Conservation (phyloP, 805 yeast species). For the Candida glaebosa region DNA sequence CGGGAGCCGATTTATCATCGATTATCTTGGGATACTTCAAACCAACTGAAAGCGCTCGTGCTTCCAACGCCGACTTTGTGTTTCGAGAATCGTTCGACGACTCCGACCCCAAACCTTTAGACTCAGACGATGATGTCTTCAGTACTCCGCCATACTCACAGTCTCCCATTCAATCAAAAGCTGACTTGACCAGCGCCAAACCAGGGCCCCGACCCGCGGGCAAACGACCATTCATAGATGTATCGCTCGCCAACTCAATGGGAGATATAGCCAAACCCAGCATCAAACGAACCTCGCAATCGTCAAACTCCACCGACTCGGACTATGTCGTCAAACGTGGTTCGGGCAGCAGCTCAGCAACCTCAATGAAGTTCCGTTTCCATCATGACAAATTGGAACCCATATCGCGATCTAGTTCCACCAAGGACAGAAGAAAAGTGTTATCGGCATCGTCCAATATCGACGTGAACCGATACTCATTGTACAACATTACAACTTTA, state of each 20-base stretch:
- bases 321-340: not conserved
- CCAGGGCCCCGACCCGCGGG: too few relatives aligned
- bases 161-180: not conserved
- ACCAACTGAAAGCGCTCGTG: conserved; percentile 15
- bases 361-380: conserved; percentile 10
- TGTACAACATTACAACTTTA: conserved; percentile 12
- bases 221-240: not conserved
- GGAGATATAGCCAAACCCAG: not conserved
- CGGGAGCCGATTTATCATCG: not conserved
- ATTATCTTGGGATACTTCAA: not conserved
- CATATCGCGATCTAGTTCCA: not conserved
- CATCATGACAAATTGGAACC: conserved; percentile 12
- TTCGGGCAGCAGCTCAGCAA: conserved; percentile 1
- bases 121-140: not conserved
- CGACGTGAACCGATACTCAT: conserved; percentile 16
- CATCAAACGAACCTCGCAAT: not conserved
- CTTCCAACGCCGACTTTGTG: conserved; percentile 18
- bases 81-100: conserved; percentile 31
- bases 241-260: not conserved
- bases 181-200: not conserved
- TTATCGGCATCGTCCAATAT: conserved; percentile 16
- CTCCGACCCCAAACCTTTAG: not conserved
- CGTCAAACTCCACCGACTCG: not conserved
- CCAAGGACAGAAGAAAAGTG: conserved; percentile 12
- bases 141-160: not conserved